Evolutionary conservation across 805 yeast genomes (phyloP), one percentile per base, ranked within the genome.

Genomic region (Suhomyces xylopsoci): DNA sequence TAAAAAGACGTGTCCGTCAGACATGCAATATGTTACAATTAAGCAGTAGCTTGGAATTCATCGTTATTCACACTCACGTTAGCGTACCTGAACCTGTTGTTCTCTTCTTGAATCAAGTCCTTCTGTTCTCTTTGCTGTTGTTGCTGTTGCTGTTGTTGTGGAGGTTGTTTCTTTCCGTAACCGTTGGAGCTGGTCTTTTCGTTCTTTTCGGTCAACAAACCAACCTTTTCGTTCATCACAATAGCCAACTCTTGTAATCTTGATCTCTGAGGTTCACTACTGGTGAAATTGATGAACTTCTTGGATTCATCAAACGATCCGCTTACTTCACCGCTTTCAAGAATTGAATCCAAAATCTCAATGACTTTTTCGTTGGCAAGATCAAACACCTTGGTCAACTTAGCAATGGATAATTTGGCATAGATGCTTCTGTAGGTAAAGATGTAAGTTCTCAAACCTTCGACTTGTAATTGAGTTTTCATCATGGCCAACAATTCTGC

Each of bases 381-480:
- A 61, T 84, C 85, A 68, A 93, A 94, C 56, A 83, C 78, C 48
- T 76, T 66, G 20, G 90, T 75, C 62, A 94, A 77, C 60, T 83
- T 83, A 15, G 76, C 69, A 48, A 91, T 70, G 3, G 97, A 85
- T 52, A 93, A 80, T 58, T 88, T 87, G 55, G 85, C 76, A 74
- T 86, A 91, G 62, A 84, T 85, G 32, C 84, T 71, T 66, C 88
- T 89, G 76, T 87, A 91, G 58, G 88, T 85, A 79, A 90, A 88
- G 58, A 94, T 78, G 70, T 88, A 94, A n/a, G 97, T 90, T 73
- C 96, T 84, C 66, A 94, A 80, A 47, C 97, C 96, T 72, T 90
- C 97, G 51, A 84, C 76, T 77, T 94, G 96, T 62, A 96, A 81
- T 74, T 88, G 89, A 58, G 80, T 81, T 60, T 80, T 81, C 64